Conservation (phyloP, 495 filamentous ascomycete genomes). For the Penicillium psychrofluorescens region DNA sequence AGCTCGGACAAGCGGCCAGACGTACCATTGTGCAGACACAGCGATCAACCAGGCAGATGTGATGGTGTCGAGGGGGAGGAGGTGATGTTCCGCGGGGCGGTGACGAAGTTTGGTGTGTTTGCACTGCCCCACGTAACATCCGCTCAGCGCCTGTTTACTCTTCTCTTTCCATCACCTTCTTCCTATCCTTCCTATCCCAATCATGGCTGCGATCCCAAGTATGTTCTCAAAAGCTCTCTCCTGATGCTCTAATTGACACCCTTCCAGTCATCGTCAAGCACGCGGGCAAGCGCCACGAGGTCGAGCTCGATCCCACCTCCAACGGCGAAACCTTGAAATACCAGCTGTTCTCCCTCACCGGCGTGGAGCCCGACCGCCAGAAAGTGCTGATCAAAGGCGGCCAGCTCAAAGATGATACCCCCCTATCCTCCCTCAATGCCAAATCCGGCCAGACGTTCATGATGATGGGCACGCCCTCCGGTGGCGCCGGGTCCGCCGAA, state of each 20-base stretch:
- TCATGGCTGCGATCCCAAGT: constrained; percentile 60
- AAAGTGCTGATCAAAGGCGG: constrained; percentile 92
- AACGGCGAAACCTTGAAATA: constrained; percentile 91
- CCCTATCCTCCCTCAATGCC: constrained; percentile 71
- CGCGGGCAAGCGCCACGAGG: constrained; percentile 85
- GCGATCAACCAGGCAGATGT: constrained; percentile 1
- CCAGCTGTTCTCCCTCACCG: constrained; percentile 89
- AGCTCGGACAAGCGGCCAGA: background rate
- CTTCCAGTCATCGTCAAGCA: constrained; percentile 83
- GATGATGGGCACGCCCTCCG: constrained; percentile 92
- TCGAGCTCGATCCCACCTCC: constrained; percentile 79
- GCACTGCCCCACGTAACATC: constrained; percentile 30
- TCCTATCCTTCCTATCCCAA: constrained; percentile 10
- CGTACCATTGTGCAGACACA: constrained; percentile 14
- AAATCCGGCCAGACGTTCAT: constrained; percentile 85
- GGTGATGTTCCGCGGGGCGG: constrained; percentile 6
- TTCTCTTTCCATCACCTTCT: constrained; percentile 12
- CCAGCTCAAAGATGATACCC: constrained; percentile 91
- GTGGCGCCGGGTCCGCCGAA: constrained; percentile 41
- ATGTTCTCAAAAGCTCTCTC: constrained; percentile 13
- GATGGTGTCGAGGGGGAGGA: background rate
- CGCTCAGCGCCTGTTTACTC: constrained; percentile 26
- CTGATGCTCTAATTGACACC: constrained; percentile 7
- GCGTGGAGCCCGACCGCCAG: constrained; percentile 92
- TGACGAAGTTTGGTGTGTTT: constrained; percentile 31